Evolutionary conservation across 139 green algal genomes (phyloP), one percentile per base, ranked within the genome.

Genomic region (Micromonas pusilla): DNA sequence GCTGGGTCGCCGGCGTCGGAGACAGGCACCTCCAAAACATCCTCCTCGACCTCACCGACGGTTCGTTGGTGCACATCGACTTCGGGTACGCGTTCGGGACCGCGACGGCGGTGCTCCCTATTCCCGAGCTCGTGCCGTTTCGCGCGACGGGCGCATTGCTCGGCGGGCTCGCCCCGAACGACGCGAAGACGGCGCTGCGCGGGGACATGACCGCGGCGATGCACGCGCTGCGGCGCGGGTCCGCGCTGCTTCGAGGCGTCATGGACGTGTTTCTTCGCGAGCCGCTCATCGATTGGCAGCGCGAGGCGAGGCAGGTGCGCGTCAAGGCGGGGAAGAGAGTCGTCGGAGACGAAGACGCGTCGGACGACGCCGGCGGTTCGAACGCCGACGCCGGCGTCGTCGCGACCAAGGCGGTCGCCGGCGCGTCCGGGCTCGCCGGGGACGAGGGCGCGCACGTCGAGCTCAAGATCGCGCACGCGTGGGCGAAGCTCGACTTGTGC

Each of bases 41-140:
- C 33, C 81, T 95, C 66, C 20, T 95, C 62, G 80, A 91, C 70
- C 5, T 65, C 32, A 45, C 30, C 25, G 60, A 79, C 39, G 81
- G 81, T 6, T 72, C 30, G 19, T 53, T 85, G 54, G 66, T 85
- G 32, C 62, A 52, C 31, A 92, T 95, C 32, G 90, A 95, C 79
- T 95, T 95, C 84, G 90, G 90, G 30, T 93, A 92, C 80, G 84
- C 80, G 19, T 93, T 95, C 65, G 89, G 87, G 1, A 89, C 90
- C 0, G 89, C 66, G 26, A 86, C 86, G 0, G 78, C 87, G 77
- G 67, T 86, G 45, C 81, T 94, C 57, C 83, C 86, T 0, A 79
- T 93, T 0, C 87, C 89, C 4, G 90, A 94, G 85, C 80, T 92
- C 30, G 81, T 87, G 34, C 90, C 90, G 26, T 93, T 94, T 80